These are phyloP conservation scores for Xylariomycetidae sp. DNA, from an alignment of 2,329 filamentous ascomycete species.

Conservation along the genomic window DNA sequence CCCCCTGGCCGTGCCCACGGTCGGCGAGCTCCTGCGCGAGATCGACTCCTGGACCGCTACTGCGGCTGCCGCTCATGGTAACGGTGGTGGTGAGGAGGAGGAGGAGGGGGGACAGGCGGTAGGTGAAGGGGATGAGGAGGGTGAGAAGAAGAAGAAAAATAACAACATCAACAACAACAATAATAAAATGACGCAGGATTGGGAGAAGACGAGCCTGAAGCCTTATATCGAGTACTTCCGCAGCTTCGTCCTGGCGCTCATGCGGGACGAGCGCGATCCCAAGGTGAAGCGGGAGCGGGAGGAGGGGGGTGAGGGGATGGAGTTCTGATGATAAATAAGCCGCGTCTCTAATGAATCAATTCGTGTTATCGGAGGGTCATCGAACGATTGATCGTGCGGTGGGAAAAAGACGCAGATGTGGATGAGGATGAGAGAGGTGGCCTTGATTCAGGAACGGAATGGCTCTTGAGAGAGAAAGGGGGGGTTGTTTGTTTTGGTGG, in stretches of 20 bases:
- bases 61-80: no score
- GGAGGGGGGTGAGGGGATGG: constrained; percentile 44
- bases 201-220: constrained; percentile 95
- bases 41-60: constrained; percentile 78
- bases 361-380: not conserved
- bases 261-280: constrained; percentile 67
- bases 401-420: no score
- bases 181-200: constrained; percentile 60
- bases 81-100: constrained; percentile 20
- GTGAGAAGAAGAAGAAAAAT: constrained; percentile 27
- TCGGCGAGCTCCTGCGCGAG: constrained; percentile 74
- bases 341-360: not conserved
- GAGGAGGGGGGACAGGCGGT: not conserved
- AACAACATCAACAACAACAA: constrained; percentile 26
- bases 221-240: constrained; percentile 90
- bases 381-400: no score
- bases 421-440: no score
- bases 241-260: constrained; percentile 69
- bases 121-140: constrained; percentile 27
- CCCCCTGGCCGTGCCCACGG: constrained; percentile 82
- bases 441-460: no score
- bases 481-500: no score
- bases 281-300: constrained; percentile 54
- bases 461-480: no score
- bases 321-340: constrained; percentile 43